A percentile compares a stretch with the other conserved stretches of the same genome.
These are phyloP conservation scores for Letharia lupina DNA, from an alignment of 495 filamentous ascomycete species.

Conservation along the genomic window DNA sequence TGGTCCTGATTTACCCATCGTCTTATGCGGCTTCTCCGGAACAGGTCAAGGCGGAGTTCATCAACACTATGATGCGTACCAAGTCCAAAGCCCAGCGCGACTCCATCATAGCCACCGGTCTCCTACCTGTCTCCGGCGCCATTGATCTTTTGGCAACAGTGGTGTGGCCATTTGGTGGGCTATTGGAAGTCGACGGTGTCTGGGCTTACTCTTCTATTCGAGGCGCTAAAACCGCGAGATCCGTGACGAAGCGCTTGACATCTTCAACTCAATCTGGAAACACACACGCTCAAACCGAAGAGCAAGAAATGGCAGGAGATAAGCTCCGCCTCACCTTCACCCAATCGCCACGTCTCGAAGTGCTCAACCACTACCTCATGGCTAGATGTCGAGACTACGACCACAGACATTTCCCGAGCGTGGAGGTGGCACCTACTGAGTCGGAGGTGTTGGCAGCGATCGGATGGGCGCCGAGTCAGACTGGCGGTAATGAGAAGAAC, in stretches of 20 bases:
- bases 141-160: slow-evolving; percentile 32
- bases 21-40: slow-evolving; percentile 25
- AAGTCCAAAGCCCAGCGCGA: slow-evolving; percentile 34
- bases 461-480: slow-evolving; percentile 32
- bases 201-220: slow-evolving; percentile 34
- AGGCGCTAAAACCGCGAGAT: slow-evolving; percentile 30
- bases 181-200: slow-evolving; percentile 32
- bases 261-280: slow-evolving; percentile 15
- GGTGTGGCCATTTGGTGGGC: slow-evolving; percentile 33
- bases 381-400: slow-evolving; percentile 26
- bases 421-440: slow-evolving; percentile 27
- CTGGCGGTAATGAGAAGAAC: slow-evolving; percentile 26
- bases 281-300: slow-evolving; percentile 9
- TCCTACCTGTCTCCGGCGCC: slow-evolving; percentile 31
- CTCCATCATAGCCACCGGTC: slow-evolving; percentile 32
- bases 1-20: slow-evolving; percentile 32
- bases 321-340: slow-evolving; percentile 28
- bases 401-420: slow-evolving; percentile 23
- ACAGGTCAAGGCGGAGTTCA: slow-evolving; percentile 32
- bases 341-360: slow-evolving; percentile 27
- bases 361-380: slow-evolving; percentile 29
- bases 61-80: slow-evolving; percentile 32
- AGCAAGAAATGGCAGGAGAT: slow-evolving; percentile 20
- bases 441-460: slow-evolving; percentile 32
- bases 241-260: slow-evolving; percentile 28